Conservation (phyloP, 164 flowering plant genomes). For the Cinnamomum chago region DNA sequence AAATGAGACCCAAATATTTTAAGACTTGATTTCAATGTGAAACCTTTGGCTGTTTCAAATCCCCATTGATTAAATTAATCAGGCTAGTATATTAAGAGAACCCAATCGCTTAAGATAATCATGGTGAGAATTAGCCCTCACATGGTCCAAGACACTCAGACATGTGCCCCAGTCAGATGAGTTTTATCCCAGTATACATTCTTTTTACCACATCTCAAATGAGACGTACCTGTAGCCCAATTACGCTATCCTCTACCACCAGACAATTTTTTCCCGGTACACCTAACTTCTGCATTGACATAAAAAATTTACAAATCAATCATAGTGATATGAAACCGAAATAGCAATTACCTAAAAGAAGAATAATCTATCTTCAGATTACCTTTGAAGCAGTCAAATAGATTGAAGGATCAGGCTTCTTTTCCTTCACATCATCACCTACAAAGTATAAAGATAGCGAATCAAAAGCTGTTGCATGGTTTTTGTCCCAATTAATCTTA, state of each 20-base stretch:
- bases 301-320: neutral
- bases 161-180: neutral
- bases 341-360: neutral
- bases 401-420: constrained; percentile 94
- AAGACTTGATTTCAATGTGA: neutral
- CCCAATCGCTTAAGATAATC: neutral
- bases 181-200: too few relatives aligned
- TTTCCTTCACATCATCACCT: constrained; percentile 95
- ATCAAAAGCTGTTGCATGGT: neutral
- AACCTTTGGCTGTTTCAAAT: neutral
- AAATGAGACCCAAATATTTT: neutral
- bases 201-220: neutral
- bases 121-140: neutral
- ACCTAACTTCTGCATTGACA: constrained; percentile 57
- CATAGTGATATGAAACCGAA: neutral
- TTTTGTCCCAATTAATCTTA: neutral
- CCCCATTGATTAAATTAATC: neutral
- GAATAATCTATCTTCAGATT: neutral
- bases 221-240: constrained; percentile 72
- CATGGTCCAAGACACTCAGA: neutral
- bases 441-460: neutral
- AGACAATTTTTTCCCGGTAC: constrained; percentile 59
- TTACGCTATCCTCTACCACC: constrained; percentile 94
- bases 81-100: neutral
- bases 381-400: constrained; percentile 80